Evolutionary conservation across 768 basidiomycete species (phyloP), one percentile per base, ranked within the genome.

Genomic region (Auriscalpium orientale): DNA sequence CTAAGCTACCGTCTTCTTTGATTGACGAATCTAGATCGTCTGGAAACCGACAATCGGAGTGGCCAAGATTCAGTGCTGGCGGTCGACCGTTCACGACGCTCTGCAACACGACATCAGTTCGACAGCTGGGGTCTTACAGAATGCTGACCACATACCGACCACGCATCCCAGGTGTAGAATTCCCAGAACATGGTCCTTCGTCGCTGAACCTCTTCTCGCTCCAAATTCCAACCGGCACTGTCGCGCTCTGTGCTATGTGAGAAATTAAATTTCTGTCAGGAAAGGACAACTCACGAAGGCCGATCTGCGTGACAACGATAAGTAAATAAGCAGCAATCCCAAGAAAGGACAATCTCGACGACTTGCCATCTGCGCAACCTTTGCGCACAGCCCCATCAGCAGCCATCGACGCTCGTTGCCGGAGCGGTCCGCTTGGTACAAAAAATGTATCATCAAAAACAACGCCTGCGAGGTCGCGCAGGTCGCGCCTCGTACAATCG

Each of bases 131-230:
- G 10, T 8, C 12, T 13, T 34, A 36, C 79, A 81, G 10, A 72
- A 67, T 79, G 69, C 0, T 34, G 1, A 18, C 8, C 13, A 28
- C 52, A 44, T 33, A 53, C 52, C 22, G 35, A 15, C 52, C 52
- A 53, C 7, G 38, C n/a, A 9, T 53, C 52, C 52, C 52, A 53
- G 8, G 72, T 69, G 60, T 72, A 78, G 9, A 80, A 65, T 55
- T 81, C 80, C 80, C 80, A 82, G 63, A 81, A 82, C 40, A 80
- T 54, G 38, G 70, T 64, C 50, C 81, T 71, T 37, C 74, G 65
- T 34, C 77, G 68, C 57, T 80, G 77, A 5, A 76, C 62, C 56
- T 81, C 80, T 18, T 73, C 74, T 7, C 67, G 57, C 13, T 68
- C 67, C 20, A 82, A 69, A 58, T 74, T 75, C 78, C 77, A 79